phyloP scores from a whole-genome alignment of 257 asterid genomes.

The Fraxinus pennsylvanica region DNA sequence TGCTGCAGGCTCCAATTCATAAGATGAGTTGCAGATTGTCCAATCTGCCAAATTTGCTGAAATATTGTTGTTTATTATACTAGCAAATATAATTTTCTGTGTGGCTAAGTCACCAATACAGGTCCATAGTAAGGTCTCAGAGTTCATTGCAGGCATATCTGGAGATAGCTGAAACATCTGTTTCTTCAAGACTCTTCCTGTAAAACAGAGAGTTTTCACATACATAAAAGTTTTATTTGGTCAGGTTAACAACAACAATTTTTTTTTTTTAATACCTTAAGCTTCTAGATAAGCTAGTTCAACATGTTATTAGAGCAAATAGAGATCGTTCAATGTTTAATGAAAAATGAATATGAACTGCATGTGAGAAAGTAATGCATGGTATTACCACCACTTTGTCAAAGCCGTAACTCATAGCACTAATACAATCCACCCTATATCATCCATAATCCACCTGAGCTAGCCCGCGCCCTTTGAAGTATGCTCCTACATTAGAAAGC shows the following conservation, averaged over 20 bases:
- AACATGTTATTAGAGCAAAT: neutral
- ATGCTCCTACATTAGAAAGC: neutral
- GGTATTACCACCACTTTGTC: too few species aligned
- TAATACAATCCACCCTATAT: too few species aligned
- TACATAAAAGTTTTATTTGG: too few species aligned
- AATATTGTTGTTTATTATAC: slow-evolving; percentile 2
- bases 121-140: slow-evolving; percentile 41
- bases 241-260: too few species aligned
- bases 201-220: neutral
- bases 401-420: too few species aligned
- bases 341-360: too few species aligned
- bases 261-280: neutral
- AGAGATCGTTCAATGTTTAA: too few species aligned
- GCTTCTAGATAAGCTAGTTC: neutral
- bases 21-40: slow-evolving; percentile 52
- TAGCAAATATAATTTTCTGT: slow-evolving; percentile 32
- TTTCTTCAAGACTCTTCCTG: slow-evolving; percentile 43
- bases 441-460: too few species aligned
- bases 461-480: too few species aligned
- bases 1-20: slow-evolving; percentile 8
- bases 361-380: too few species aligned
- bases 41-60: slow-evolving; percentile 30
- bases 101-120: slow-evolving; percentile 33
- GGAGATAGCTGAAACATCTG: slow-evolving; percentile 46
- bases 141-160: slow-evolving; percentile 45